These are phyloP conservation scores for Alternaria postmessia DNA, from an alignment of 2,329 filamentous ascomycete genomes.

Conservation along the genomic window DNA sequence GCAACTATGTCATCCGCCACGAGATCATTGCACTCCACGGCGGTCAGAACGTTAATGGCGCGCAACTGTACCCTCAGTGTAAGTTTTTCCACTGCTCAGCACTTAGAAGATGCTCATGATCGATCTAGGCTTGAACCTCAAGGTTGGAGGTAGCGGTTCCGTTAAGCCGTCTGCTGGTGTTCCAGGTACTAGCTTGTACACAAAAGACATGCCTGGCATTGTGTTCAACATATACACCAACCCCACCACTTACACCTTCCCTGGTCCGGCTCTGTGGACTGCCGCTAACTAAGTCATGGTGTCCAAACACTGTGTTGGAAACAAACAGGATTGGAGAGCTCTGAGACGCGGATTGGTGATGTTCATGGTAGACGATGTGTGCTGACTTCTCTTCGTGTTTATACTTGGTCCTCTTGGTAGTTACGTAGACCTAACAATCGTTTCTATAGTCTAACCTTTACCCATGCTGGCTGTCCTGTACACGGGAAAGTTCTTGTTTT, in stretches of 20 bases:
- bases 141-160: conserved; percentile 56
- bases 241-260: conserved; percentile 46
- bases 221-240: conserved; percentile 50
- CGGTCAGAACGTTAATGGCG: conserved; percentile 54
- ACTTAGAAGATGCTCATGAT: not conserved
- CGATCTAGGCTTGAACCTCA: conserved; percentile 33
- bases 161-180: conserved; percentile 48
- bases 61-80: conserved; percentile 63
- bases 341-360: not conserved
- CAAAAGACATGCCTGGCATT: conserved; percentile 54
- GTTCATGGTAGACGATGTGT: not conserved
- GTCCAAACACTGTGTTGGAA: not conserved
- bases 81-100: not conserved
- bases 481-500: no score
- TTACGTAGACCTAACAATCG: not conserved
- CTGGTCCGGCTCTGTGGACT: conserved; percentile 49
- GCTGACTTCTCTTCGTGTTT: not conserved
- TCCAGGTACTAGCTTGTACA: conserved; percentile 54
- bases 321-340: not conserved
- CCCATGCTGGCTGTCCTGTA: not conserved
- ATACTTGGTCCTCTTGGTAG: not conserved
- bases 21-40: conserved; percentile 62
- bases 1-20: conserved; percentile 64
- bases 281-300: conserved; percentile 36
- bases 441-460: not conserved